phyloP scores from a whole-genome alignment of 2,329 filamentous ascomycete species.

The Aureobasidium sp. region DNA sequence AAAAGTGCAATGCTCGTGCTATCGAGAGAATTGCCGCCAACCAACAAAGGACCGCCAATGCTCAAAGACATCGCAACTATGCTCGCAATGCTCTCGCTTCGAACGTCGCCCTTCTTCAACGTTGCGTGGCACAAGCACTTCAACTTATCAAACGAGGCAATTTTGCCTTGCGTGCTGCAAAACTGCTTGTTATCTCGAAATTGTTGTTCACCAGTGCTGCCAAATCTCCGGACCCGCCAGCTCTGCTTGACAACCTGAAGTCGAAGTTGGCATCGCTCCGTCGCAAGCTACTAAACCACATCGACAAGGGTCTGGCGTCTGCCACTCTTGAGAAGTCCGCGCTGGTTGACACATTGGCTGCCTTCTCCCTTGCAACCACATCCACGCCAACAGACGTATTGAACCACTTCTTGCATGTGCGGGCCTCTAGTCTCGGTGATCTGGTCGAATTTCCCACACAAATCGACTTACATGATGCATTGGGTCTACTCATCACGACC shows the following conservation, averaged over 20 bases:
- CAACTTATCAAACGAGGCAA: slow-evolving; percentile 44
- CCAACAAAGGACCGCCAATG: slow-evolving; percentile 23
- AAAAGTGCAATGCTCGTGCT: slow-evolving; percentile 64
- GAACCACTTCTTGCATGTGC: slow-evolving; percentile 65
- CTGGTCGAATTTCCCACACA: slow-evolving; percentile 47
- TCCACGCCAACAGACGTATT: slow-evolving; percentile 73
- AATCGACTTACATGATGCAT: slow-evolving; percentile 52
- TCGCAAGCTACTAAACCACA: slow-evolving; percentile 55
- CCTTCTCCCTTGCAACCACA: slow-evolving; percentile 73
- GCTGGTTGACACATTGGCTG: slow-evolving; percentile 67
- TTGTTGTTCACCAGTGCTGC: slow-evolving; percentile 66
- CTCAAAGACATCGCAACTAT: slow-evolving; percentile 11
- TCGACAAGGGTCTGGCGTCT: slow-evolving; percentile 46
- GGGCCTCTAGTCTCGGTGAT: slow-evolving; percentile 59
- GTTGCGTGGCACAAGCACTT: slow-evolving; percentile 45
- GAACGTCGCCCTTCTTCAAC: slow-evolving; percentile 47
- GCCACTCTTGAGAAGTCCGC: slow-evolving; percentile 30
- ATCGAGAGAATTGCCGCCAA: slow-evolving; percentile 54
- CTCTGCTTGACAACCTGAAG: slow-evolving; percentile 54
- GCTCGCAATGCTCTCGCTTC: slow-evolving; percentile 37
- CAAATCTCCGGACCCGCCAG: slow-evolving; percentile 39
- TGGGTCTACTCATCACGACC: slow-evolving; percentile 69
- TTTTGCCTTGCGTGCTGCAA: slow-evolving; percentile 52
- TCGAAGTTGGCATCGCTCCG: slow-evolving; percentile 56
- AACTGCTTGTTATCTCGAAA: slow-evolving; percentile 61